Evolutionary conservation across 179 eudicot genomes (phyloP).

Genomic region (Corrigiola litoralis): DNA sequence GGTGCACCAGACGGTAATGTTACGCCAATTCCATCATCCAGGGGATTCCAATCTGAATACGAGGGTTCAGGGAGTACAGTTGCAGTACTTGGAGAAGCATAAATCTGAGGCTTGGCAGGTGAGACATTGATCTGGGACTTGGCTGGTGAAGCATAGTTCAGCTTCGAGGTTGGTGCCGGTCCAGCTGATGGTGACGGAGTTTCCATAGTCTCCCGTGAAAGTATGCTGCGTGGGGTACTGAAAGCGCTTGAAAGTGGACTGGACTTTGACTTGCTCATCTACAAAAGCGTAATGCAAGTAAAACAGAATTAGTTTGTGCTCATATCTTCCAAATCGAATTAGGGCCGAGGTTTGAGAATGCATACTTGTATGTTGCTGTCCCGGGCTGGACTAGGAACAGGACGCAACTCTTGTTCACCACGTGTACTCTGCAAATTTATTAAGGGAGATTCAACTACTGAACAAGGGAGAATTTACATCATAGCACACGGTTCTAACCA

Average conservation of each 20-base stretch:
- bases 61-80: too few relatives aligned
- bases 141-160: conserved; percentile 16
- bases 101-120: too few relatives aligned
- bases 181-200: conserved; percentile 13
- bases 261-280: conserved; percentile 20
- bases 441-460: too few relatives aligned
- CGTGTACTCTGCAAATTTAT: conserved; percentile 70
- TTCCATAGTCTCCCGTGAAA: conserved; percentile 11
- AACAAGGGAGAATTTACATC: too few relatives aligned
- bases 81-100: too few relatives aligned
- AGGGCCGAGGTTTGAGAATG: background rate
- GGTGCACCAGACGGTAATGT: background rate
- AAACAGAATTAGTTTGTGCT: background rate
- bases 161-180: conserved; percentile 13
- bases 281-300: background rate
- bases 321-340: background rate
- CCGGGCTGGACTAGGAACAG: conserved; percentile 19
- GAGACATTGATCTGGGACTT: conserved; percentile 17
- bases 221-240: conserved; percentile 28
- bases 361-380: conserved; percentile 35
- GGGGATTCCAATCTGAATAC: too few relatives aligned
- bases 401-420: conserved; percentile 59
- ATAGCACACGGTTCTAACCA: too few relatives aligned
- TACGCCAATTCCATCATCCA: too few relatives aligned
- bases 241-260: conserved; percentile 39